Conservation (phyloP, 1,284 basidiomycete species). For the Mycosarcoma maydis region DNA sequence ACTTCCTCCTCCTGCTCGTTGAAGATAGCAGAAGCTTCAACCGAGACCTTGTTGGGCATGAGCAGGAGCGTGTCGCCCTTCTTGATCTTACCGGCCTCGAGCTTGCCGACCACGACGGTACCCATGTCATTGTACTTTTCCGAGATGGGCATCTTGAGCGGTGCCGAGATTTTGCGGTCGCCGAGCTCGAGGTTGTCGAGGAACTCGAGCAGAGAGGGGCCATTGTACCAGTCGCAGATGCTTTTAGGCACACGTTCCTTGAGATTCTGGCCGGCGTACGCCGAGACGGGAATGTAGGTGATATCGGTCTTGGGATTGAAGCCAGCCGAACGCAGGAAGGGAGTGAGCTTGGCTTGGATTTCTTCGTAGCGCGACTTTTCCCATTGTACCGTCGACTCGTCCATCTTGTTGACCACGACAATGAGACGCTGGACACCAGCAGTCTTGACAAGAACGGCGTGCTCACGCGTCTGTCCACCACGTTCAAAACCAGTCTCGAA, state of each 20-base stretch:
- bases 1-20: conserved; percentile 66
- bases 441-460: conserved; percentile 66
- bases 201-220: conserved; percentile 57
- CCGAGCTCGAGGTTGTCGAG: conserved; percentile 61
- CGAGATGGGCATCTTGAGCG: conserved; percentile 66
- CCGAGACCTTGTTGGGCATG: conserved; percentile 62
- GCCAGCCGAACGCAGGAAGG: conserved; percentile 60
- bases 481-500: conserved; percentile 67
- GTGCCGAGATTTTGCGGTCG: conserved; percentile 63
- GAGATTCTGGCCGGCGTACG: conserved; percentile 64
- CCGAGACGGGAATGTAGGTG: conserved; percentile 65
- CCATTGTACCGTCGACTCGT: conserved; percentile 65
- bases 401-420: conserved; percentile 67
- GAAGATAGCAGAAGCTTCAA: conserved; percentile 62
- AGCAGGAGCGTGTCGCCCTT: conserved; percentile 60
- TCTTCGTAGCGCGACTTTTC: conserved; percentile 64
- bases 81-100: conserved; percentile 64
- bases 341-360: conserved; percentile 62
- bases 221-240: conserved; percentile 62
- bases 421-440: conserved; percentile 66
- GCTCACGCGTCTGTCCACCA: conserved; percentile 66
- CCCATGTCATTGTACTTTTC: conserved; percentile 68
- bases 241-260: conserved; percentile 61
- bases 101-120: conserved; percentile 65
- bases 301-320: conserved; percentile 67